Percentiles rank a stretch among this genome's conserved stretches.
phyloP scores from a whole-genome alignment of 2,329 filamentous ascomycete genomes.

The Trichoderma citrinoviride region DNA sequence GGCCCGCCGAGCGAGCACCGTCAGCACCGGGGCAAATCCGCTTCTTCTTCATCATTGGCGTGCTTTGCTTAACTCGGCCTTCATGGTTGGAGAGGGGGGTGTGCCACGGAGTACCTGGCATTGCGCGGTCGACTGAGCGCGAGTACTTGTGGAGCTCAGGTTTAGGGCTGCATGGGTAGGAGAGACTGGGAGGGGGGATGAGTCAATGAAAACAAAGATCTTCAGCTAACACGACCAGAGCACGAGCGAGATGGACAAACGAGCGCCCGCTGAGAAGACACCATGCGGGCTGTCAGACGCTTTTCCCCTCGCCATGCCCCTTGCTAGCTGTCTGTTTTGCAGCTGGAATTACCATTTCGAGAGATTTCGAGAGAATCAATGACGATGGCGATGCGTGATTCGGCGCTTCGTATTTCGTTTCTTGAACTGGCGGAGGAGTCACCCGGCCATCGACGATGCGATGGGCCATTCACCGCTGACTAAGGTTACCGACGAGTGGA shows the following conservation, averaged over 20 bases:
- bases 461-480: background rate
- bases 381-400: slow-evolving; percentile 4
- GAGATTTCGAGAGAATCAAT: slow-evolving; percentile 1
- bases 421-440: background rate
- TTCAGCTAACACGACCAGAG: background rate
- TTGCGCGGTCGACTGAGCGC: background rate
- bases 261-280: slow-evolving; percentile 7
- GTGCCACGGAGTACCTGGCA: background rate
- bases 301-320: slow-evolving; percentile 4
- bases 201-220: slow-evolving; percentile 4
- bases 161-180: slow-evolving; percentile 19
- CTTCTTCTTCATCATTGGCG: slow-evolving; percentile 7
- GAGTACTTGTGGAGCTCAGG: background rate
- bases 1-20: slow-evolving; percentile 15
- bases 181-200: slow-evolving; percentile 6
- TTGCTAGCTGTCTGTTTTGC: background rate
- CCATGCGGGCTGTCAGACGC: slow-evolving; percentile 12
- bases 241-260: background rate
- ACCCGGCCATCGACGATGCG: background rate
- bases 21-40: slow-evolving; percentile 15
- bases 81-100: background rate
- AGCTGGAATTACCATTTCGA: slow-evolving; percentile 13
- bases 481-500: background rate
- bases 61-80: background rate
- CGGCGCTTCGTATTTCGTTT: slow-evolving; percentile 12